A percentile compares a stretch with the other conserved stretches of the same genome.
Conservation (phyloP, 2,329 filamentous ascomycete species). For the Fusarium virguliforme region DNA sequence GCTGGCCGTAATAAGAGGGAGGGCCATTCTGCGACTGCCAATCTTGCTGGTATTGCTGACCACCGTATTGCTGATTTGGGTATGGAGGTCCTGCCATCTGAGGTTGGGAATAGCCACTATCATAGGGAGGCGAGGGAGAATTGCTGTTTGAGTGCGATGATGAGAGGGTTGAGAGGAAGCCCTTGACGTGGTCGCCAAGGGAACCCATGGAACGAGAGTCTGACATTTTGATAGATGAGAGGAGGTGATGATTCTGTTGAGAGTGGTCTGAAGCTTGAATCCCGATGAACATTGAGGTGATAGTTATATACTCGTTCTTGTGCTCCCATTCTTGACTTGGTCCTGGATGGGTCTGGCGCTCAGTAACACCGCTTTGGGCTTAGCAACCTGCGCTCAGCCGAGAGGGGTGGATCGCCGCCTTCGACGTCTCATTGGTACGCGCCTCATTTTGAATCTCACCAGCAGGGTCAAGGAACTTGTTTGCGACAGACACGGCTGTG, state of each 20-base stretch:
- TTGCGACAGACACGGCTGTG: neutral
- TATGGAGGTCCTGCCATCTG: neutral
- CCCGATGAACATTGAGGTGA: neutral
- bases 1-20: neutral
- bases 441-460: neutral
- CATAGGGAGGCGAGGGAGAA: neutral
- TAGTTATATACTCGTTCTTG: neutral
- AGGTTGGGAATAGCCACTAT: neutral
- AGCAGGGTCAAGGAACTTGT: neutral
- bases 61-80: neutral
- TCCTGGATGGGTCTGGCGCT: neutral
- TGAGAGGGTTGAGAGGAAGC: neutral
- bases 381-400: neutral
- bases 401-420: neutral
- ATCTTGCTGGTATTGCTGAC: neutral
- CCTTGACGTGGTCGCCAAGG: constrained; percentile 5
- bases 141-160: neutral
- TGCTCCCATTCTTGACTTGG: neutral
- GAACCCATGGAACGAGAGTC: neutral
- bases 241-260: neutral
- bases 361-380: neutral
- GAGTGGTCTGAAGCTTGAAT: neutral
- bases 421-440: neutral
- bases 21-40: constrained; percentile 2
- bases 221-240: neutral